A percentile compares a stretch with the other conserved stretches of the same genome.
Conservation (phyloP, 169 alveolate species). For the Plasmodium malariae region DNA sequence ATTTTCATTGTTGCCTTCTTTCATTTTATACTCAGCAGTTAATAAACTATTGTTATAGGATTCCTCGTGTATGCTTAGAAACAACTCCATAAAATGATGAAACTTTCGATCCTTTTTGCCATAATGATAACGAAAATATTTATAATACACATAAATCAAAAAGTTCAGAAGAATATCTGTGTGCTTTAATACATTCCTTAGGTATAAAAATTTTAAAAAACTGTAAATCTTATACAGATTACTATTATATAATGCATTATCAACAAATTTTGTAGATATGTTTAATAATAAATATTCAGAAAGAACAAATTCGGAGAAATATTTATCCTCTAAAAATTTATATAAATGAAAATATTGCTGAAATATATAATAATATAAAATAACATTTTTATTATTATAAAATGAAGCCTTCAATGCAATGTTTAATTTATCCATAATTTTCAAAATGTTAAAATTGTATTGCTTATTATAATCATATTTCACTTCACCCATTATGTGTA, state of each 20-base stretch:
- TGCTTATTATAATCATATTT: constrained; percentile 56
- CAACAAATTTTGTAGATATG: constrained; percentile 12
- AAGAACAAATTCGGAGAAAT: constrained; percentile 46
- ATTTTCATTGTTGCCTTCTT: neutral
- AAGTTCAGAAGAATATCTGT: constrained; percentile 41
- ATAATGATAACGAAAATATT: constrained; percentile 62
- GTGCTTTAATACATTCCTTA: constrained; percentile 37
- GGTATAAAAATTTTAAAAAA: constrained; percentile 61
- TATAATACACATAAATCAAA: constrained; percentile 67
- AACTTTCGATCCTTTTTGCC: constrained; percentile 14
- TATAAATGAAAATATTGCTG: constrained; percentile 64
- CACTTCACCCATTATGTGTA: constrained; percentile 62
- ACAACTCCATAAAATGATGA: constrained; percentile 58
- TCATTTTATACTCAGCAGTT: constrained; percentile 9
- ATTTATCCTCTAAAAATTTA: constrained; percentile 60
- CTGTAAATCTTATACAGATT: constrained; percentile 31
- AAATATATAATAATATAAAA: constrained; percentile 56
- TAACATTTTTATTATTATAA: constrained; percentile 61
- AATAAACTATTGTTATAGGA: constrained; percentile 35
- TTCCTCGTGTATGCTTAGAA: constrained; percentile 67
- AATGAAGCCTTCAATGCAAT: constrained; percentile 72
- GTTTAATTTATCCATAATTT: constrained; percentile 70
- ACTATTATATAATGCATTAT: constrained; percentile 27
- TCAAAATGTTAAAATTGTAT: constrained; percentile 48
- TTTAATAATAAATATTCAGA: constrained; percentile 59